Evolutionary conservation across 805 yeast genomes (phyloP).

Genomic region (Wickerhamomyces alni): DNA sequence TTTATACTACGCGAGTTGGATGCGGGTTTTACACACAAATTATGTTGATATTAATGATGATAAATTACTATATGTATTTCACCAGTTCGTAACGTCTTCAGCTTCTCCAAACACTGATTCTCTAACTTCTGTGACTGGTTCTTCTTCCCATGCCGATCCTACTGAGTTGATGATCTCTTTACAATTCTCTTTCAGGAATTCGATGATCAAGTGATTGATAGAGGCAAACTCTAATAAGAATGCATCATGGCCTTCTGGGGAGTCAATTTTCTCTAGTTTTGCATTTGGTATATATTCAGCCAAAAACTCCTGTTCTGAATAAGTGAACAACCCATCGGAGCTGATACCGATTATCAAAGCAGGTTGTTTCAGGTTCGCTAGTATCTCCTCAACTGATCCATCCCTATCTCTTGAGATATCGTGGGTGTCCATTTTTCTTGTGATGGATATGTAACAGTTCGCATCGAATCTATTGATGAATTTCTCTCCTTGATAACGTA

Average conservation of each 20-base stretch:
- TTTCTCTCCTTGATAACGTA: slow-evolving; percentile 91
- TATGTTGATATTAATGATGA: too few relatives aligned
- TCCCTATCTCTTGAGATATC: slow-evolving; percentile 78
- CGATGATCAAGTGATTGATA: slow-evolving; percentile 64
- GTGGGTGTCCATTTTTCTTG: slow-evolving; percentile 92
- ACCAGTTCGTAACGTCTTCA: slow-evolving; percentile 93
- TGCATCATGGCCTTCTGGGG: slow-evolving; percentile 98
- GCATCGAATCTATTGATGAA: slow-evolving; percentile 91
- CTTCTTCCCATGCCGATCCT: slow-evolving; percentile 37
- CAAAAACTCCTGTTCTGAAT: slow-evolving; percentile 82
- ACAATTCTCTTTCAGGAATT: slow-evolving; percentile 54
- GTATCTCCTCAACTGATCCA: slow-evolving; percentile 39
- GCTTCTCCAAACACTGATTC: slow-evolving; percentile 90
- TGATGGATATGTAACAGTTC: slow-evolving; percentile 90
- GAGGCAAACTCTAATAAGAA: slow-evolving; percentile 83
- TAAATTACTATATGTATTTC: background rate
- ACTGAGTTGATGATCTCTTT: slow-evolving; percentile 51
- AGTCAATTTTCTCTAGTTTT: slow-evolving; percentile 61
- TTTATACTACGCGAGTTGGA: too few relatives aligned
- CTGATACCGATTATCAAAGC: slow-evolving; percentile 82
- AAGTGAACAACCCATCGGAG: slow-evolving; percentile 90
- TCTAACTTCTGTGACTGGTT: slow-evolving; percentile 37
- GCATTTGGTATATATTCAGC: slow-evolving; percentile 73
- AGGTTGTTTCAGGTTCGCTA: slow-evolving; percentile 62
- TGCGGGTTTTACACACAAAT: too few relatives aligned